Percentiles rank a stretch among this genome's conserved stretches.
Conservation (phyloP, 2,329 filamentous ascomycete species). For the Pseudophaeomoniella oleicola region DNA sequence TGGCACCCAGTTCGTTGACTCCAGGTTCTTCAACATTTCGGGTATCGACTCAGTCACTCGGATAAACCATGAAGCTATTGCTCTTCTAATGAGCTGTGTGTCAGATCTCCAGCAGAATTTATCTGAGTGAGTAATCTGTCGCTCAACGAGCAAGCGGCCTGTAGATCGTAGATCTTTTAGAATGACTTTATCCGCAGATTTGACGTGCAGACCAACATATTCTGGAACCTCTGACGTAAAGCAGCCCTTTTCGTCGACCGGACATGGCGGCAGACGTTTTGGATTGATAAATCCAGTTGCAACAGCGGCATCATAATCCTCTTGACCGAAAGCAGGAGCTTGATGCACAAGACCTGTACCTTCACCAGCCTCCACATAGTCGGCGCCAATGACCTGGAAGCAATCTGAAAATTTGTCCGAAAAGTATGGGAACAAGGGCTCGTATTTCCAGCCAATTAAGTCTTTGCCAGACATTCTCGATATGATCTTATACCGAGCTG, state of each 20-base stretch:
- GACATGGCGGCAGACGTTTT: constrained; percentile 68
- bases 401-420: constrained; percentile 75
- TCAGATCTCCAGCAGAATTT: constrained; percentile 93
- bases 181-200: constrained; percentile 82
- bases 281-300: constrained; percentile 65
- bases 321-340: constrained; percentile 84
- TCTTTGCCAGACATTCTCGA: constrained; percentile 68
- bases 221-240: constrained; percentile 67
- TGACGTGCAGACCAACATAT: constrained; percentile 78
- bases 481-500: constrained; percentile 77
- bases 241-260: constrained; percentile 69
- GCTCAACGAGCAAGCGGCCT: constrained; percentile 68
- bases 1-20: constrained; percentile 83
- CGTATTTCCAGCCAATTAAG: constrained; percentile 78
- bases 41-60: constrained; percentile 72
- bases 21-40: constrained; percentile 79
- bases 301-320: constrained; percentile 78
- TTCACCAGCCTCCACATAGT: constrained; percentile 76
- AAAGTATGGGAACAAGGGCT: constrained; percentile 82
- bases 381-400: constrained; percentile 70
- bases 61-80: constrained; percentile 91
- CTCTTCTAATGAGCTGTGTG: constrained; percentile 81
- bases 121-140: constrained; percentile 80
- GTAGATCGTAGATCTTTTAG: constrained; percentile 72
- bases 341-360: constrained; percentile 93